A percentile compares a stretch with the other conserved stretches of the same genome.
These are phyloP conservation scores for Cichorium intybus DNA, from an alignment of 140 eudicot genomes.

Conservation along the genomic window DNA sequence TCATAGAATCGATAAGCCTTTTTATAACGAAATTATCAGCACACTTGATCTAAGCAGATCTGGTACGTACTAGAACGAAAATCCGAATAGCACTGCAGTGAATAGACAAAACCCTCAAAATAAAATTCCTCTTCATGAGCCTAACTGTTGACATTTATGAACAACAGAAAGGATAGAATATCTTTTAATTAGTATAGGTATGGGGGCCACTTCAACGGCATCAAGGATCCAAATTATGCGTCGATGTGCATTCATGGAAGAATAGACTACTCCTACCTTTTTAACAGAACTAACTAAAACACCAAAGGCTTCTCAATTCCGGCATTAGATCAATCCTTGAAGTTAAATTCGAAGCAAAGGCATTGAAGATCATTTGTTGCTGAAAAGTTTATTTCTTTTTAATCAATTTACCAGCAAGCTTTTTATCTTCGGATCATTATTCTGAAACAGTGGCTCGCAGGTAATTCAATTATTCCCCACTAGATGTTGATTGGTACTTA, in stretches of 20 bases:
- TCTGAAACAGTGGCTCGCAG: constrained; percentile 7
- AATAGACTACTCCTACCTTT: background rate
- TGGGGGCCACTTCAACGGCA: background rate
- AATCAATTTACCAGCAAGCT: constrained; percentile 6
- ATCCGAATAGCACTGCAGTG: background rate
- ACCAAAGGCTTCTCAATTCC: background rate
- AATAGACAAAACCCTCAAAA: constrained; percentile 2
- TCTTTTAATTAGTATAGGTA: background rate
- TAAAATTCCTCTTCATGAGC: background rate
- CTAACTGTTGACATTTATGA: constrained; percentile 1
- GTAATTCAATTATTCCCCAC: constrained; percentile 2
- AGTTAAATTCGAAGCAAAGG: background rate
- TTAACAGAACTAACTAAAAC: background rate
- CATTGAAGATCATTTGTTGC: background rate
- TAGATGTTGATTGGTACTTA: constrained; percentile 2
- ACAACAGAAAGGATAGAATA: background rate
- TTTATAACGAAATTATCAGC: constrained; percentile 4
- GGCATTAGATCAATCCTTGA: background rate
- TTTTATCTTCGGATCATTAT: background rate
- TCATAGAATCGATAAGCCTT: constrained; percentile 9
- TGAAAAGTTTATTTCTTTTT: background rate
- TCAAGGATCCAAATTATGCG: constrained; percentile 17
- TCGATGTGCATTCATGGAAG: constrained; percentile 13
- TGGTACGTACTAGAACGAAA: background rate
- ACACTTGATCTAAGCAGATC: constrained; percentile 13